These are phyloP conservation scores for Torulaspora microellipsoides DNA, from an alignment of 805 yeast genomes.

Conservation along the genomic window DNA sequence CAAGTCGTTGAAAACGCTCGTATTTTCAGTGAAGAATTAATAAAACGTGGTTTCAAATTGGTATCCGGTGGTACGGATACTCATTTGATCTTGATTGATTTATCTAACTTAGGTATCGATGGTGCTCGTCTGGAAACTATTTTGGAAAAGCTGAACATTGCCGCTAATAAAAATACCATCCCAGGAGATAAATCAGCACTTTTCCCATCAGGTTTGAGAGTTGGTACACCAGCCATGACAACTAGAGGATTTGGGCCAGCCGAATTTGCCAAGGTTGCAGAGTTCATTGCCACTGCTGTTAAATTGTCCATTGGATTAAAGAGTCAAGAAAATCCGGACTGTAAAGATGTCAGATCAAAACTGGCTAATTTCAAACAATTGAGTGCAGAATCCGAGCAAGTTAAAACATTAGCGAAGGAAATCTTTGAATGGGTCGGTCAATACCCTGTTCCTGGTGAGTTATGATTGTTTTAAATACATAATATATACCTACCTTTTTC, in stretches of 20 bases:
- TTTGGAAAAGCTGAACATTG: constrained; percentile 85
- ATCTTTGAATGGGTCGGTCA: constrained; percentile 67
- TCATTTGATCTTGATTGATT: constrained; percentile 81
- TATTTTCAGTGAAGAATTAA: constrained; percentile 66
- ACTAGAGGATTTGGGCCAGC: constrained; percentile 81
- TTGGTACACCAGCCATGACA: constrained; percentile 98
- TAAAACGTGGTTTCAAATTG: constrained; percentile 58
- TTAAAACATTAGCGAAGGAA: constrained; percentile 57
- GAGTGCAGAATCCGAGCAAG: constrained; percentile 60
- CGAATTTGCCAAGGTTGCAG: constrained; percentile 79
- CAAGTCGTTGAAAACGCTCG: constrained; percentile 79
- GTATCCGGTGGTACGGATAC: constrained; percentile 95
- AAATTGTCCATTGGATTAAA: constrained; percentile 60
- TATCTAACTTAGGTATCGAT: constrained; percentile 72
- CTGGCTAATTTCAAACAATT: constrained; percentile 66
- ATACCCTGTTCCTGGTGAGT: constrained; percentile 88
- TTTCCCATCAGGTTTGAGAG: constrained; percentile 93
- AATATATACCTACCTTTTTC: constrained; percentile 3
- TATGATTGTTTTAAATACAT: constrained; percentile 19
- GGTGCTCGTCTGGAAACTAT: constrained; percentile 95
- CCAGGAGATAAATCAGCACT: constrained; percentile 96
- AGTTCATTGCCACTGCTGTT: constrained; percentile 75
- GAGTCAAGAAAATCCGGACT: constrained; percentile 38
- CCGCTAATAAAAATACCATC: constrained; percentile 92
- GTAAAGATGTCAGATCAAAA: constrained; percentile 56